phyloP scores from a whole-genome alignment of 208 protist genomes.

The Willaertia magna region DNA sequence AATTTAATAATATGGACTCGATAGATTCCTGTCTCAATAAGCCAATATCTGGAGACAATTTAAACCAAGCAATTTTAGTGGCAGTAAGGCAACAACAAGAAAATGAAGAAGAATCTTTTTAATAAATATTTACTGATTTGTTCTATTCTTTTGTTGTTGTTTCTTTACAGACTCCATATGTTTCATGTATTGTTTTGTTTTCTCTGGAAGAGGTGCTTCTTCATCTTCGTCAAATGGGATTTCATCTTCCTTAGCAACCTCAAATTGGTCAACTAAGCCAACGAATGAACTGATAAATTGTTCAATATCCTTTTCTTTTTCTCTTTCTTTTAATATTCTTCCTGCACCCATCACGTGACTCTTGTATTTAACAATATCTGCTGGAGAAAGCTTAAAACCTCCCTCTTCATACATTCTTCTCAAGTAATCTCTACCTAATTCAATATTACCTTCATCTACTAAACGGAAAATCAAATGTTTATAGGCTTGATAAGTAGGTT shows the following conservation, averaged over 20 bases:
- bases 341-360: background rate
- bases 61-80: background rate
- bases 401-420: background rate
- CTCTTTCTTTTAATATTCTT: background rate
- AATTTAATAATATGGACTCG: background rate
- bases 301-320: background rate
- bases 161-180: too few species aligned
- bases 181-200: too few species aligned
- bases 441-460: background rate
- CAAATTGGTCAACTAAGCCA: background rate
- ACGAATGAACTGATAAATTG: background rate
- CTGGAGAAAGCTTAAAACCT: background rate
- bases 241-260: too few species aligned
- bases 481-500: background rate
- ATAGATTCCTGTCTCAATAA: background rate
- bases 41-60: background rate
- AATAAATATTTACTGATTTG: too few species aligned
- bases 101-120: too few species aligned
- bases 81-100: background rate
- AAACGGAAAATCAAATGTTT: background rate
- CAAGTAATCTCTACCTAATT: background rate
- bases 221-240: too few species aligned
- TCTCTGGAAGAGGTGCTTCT: too few species aligned
- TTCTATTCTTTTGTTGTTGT: too few species aligned
- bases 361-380: background rate